Percentiles rank a stretch among this genome's conserved stretches.
Evolutionary conservation across 2,329 filamentous ascomycete genomes (phyloP).

Genomic region (Apiospora rasikravindrae): DNA sequence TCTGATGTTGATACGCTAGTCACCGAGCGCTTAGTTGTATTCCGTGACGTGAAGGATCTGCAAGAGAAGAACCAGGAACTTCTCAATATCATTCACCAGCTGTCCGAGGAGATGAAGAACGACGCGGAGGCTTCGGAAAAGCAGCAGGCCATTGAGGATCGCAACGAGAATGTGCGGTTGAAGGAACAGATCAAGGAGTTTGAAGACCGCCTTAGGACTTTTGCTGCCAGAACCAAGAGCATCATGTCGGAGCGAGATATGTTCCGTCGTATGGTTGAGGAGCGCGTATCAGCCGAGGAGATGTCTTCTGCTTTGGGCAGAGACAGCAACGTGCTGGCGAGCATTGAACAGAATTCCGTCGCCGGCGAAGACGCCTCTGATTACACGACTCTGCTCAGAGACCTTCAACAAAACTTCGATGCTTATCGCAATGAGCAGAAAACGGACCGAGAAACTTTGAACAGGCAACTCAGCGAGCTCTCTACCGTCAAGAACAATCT

Average conservation of each 20-base stretch:
- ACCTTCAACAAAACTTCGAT: constrained; percentile 89
- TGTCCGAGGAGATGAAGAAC: constrained; percentile 89
- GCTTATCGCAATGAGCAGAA: constrained; percentile 85
- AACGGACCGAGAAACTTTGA: constrained; percentile 80
- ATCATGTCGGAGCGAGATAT: constrained; percentile 97
- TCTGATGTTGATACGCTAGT: constrained; percentile 90
- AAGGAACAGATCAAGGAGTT: constrained; percentile 75
- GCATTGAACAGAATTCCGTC: constrained; percentile 62
- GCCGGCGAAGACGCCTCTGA: constrained; percentile 64
- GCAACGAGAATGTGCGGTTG: constrained; percentile 75
- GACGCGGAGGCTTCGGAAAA: constrained; percentile 78
- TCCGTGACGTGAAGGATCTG: constrained; percentile 82
- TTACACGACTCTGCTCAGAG: constrained; percentile 79
- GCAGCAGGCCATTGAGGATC: constrained; percentile 66
- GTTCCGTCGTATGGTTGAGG: constrained; percentile 92
- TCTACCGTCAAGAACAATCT: constrained; percentile 82
- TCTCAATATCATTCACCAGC: constrained; percentile 78
- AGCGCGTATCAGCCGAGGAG: constrained; percentile 66
- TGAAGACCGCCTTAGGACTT: constrained; percentile 83
- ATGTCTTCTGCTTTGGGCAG: constrained; percentile 67
- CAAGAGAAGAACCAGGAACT: constrained; percentile 89
- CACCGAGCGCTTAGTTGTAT: constrained; percentile 85
- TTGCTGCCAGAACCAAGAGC: constrained; percentile 84
- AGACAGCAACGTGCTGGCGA: constrained; percentile 61
- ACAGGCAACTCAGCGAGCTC: constrained; percentile 82